These are phyloP conservation scores for Aureobasidium vineae DNA, from an alignment of 2,329 filamentous ascomycete genomes.

Conservation along the genomic window DNA sequence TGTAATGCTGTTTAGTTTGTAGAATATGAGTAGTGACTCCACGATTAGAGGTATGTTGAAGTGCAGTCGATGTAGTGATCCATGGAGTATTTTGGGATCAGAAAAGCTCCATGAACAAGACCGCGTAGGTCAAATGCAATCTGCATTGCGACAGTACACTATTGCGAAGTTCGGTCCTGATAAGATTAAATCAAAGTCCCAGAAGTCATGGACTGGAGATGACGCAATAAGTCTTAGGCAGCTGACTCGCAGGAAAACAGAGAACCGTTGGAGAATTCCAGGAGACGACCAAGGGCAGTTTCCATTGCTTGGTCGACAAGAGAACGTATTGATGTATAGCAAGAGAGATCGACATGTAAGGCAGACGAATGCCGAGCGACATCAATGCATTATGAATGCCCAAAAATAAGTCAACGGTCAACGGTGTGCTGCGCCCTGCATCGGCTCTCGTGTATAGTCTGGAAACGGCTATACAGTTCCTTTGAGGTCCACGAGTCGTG, in stretches of 20 bases:
- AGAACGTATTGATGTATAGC: neutral
- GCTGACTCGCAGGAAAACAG: neutral
- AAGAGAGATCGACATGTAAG: neutral
- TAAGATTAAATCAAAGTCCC: neutral
- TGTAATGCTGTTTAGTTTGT: neutral
- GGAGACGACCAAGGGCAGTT: neutral
- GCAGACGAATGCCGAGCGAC: constrained; percentile 5
- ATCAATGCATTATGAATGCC: neutral
- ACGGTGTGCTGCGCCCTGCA: constrained; percentile 20
- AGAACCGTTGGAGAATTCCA: neutral
- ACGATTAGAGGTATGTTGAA: neutral
- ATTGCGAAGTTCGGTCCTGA: neutral
- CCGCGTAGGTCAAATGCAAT: neutral
- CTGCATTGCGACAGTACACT: neutral
- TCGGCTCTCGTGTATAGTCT: constrained; percentile 14
- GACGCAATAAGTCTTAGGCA: neutral
- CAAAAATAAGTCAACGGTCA: constrained; percentile 15
- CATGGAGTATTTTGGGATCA: too few relatives aligned
- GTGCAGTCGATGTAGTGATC: too few relatives aligned
- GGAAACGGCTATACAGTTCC: constrained; percentile 22
- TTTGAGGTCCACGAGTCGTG: neutral
- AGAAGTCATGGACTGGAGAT: neutral
- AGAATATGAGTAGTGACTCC: neutral
- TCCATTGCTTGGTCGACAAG: neutral
- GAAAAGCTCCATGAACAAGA: neutral